Evolutionary conservation across 768 basidiomycete genomes (phyloP).

Genomic region (Pulveroboletus sp.): DNA sequence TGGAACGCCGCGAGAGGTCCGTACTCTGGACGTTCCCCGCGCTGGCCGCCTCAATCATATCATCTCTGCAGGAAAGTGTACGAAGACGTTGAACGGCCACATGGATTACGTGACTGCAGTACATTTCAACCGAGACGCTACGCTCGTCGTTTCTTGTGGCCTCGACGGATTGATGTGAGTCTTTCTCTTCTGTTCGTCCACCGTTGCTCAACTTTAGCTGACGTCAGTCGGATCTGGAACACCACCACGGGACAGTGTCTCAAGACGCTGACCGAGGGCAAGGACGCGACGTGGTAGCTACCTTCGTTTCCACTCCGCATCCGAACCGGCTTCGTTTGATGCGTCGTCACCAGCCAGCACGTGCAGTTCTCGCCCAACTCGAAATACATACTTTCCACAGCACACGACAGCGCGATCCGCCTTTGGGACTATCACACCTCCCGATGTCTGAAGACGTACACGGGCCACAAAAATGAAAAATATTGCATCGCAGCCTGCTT

Average conservation of each 20-base stretch:
- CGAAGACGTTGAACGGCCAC: slow-evolving; percentile 88
- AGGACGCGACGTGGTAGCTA: slow-evolving; percentile 72
- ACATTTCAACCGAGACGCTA: slow-evolving; percentile 89
- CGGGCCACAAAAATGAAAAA: slow-evolving; percentile 76
- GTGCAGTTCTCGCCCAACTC: slow-evolving; percentile 96
- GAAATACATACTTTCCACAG: slow-evolving; percentile 89
- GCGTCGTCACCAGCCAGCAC: slow-evolving; percentile 56
- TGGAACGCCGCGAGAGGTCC: slow-evolving; percentile 86
- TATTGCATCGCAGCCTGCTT: slow-evolving; percentile 85
- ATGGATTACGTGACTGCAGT: slow-evolving; percentile 94
- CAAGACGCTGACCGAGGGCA: slow-evolving; percentile 90
- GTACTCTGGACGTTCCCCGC: not conserved
- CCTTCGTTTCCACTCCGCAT: not conserved
- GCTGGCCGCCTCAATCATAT: not conserved
- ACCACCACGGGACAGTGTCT: slow-evolving; percentile 89
- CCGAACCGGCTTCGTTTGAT: not conserved
- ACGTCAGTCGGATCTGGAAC: slow-evolving; percentile 91
- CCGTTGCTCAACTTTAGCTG: not conserved
- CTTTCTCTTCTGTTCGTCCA: slow-evolving; percentile 24
- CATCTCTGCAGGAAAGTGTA: slow-evolving; percentile 58
- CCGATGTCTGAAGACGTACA: slow-evolving; percentile 86
- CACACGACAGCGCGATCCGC: slow-evolving; percentile 89
- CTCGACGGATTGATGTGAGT: slow-evolving; percentile 89
- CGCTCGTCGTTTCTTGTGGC: slow-evolving; percentile 86
- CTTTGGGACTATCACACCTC: slow-evolving; percentile 95